phyloP scores from a whole-genome alignment of 2,329 filamentous ascomycete genomes.

The Fusarium longipes region DNA sequence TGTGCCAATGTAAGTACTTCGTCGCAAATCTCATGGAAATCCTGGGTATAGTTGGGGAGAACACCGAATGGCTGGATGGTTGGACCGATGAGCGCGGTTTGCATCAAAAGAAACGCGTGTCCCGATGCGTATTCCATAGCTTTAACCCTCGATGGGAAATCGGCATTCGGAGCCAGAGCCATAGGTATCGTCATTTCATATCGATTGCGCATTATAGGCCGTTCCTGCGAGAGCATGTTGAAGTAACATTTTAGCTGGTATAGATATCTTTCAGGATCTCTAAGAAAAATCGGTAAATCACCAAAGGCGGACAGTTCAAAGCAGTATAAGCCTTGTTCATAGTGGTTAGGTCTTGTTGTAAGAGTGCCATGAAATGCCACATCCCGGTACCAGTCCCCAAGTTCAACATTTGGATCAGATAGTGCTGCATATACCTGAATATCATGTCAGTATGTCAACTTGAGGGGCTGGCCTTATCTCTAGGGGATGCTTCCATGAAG shows the following conservation, averaged over 20 bases:
- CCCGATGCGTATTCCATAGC: slow-evolving; percentile 9
- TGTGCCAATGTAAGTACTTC: slow-evolving; percentile 3
- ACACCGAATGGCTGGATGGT: slow-evolving; percentile 9
- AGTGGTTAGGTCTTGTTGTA: slow-evolving; percentile 13
- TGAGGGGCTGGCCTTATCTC: background rate
- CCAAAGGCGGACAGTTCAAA: slow-evolving; percentile 17
- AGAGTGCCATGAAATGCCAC: slow-evolving; percentile 2
- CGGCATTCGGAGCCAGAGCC: background rate
- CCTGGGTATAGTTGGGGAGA: background rate
- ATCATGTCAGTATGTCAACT: background rate
- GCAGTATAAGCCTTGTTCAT: slow-evolving; percentile 11
- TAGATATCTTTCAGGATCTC: slow-evolving; percentile 14
- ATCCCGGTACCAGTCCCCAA: slow-evolving; percentile 30
- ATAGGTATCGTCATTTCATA: background rate
- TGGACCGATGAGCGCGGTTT: slow-evolving; percentile 3
- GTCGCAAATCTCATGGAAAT: slow-evolving; percentile 4
- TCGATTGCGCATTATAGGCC: background rate
- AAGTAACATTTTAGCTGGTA: slow-evolving; percentile 29
- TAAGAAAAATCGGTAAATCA: slow-evolving; percentile 18
- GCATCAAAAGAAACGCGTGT: slow-evolving; percentile 13
- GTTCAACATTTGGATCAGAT: slow-evolving; percentile 7
- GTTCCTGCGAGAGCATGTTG: slow-evolving; percentile 12
- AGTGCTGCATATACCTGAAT: slow-evolving; percentile 17
- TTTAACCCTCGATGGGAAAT: background rate
- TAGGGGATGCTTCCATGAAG: too few species aligned